These are phyloP conservation scores for Phytophthora chlamydospora DNA, from an alignment of 352 stramenopile species.

Conservation along the genomic window DNA sequence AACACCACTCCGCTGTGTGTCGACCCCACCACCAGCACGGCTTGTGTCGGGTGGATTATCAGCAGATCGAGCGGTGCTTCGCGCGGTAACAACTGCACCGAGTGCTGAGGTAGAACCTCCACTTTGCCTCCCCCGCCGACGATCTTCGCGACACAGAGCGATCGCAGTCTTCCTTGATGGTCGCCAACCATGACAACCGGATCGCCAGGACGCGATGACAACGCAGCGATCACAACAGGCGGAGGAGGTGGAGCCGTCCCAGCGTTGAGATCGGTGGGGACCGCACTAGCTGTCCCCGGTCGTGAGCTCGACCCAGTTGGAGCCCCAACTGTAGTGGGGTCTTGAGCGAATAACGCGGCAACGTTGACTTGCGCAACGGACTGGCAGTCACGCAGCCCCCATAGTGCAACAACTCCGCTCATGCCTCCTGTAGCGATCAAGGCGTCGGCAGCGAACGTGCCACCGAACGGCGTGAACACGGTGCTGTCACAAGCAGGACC, in stretches of 20 bases:
- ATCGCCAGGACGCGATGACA: constrained; percentile 54
- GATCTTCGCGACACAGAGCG: constrained; percentile 56
- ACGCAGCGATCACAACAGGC: constrained; percentile 47
- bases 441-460: constrained; percentile 47
- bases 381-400: constrained; percentile 56
- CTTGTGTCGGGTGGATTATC: constrained; percentile 61
- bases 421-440: constrained; percentile 61
- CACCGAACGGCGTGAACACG: constrained; percentile 61
- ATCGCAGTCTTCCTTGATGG: constrained; percentile 59
- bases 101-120: constrained; percentile 73
- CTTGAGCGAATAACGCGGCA: constrained; percentile 44
- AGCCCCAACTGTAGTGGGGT: constrained; percentile 12
- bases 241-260: background rate
- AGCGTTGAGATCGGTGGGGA: background rate
- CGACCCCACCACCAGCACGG: constrained; percentile 59
- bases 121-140: constrained; percentile 49
- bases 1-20: constrained; percentile 53
- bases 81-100: constrained; percentile 44
- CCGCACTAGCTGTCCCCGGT: constrained; percentile 21
- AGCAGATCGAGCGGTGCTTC: constrained; percentile 56
- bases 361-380: constrained; percentile 48
- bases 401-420: constrained; percentile 55
- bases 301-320: constrained; percentile 9
- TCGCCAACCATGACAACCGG: constrained; percentile 72
- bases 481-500: constrained; percentile 53